These are phyloP conservation scores for Citrus reticulata DNA, from an alignment of 345 rosid genomes.

Conservation along the genomic window DNA sequence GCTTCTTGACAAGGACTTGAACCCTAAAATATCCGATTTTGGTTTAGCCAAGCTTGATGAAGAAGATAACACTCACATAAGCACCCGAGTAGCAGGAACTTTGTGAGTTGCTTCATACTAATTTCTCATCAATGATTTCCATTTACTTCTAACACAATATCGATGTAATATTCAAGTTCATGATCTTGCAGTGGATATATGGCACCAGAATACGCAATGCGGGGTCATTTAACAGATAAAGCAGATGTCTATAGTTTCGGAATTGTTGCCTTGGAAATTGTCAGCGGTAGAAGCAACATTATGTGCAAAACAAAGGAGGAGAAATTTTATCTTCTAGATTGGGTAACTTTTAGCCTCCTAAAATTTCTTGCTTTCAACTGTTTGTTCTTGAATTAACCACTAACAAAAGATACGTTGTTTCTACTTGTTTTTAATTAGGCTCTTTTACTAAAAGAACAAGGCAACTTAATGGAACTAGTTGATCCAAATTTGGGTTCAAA, in stretches of 20 bases:
- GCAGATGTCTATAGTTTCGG: constrained; percentile 42
- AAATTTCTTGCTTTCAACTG: background rate
- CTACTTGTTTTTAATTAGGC: constrained; percentile 20
- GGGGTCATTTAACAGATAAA: constrained; percentile 31
- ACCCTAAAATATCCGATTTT: constrained; percentile 63
- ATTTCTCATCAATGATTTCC: background rate
- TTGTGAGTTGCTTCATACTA: constrained; percentile 30
- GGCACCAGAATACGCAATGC: constrained; percentile 39
- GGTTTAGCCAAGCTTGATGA: constrained; percentile 74
- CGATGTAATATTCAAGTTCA: background rate
- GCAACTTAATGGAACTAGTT: constrained; percentile 30
- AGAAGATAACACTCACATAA: constrained; percentile 65
- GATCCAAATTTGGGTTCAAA: constrained; percentile 42
- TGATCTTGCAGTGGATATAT: constrained; percentile 32
- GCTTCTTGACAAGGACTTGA: constrained; percentile 52
- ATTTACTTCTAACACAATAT: background rate
- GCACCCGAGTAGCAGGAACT: constrained; percentile 68
- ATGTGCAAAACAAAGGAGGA: background rate
- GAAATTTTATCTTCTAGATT: constrained; percentile 24
- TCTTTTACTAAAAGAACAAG: constrained; percentile 35
- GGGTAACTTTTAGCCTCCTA: constrained; percentile 15
- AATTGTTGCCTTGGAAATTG: constrained; percentile 35
- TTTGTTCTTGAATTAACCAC: background rate
- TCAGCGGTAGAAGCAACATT: constrained; percentile 23
- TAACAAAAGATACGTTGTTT: background rate